Evolutionary conservation across 2,329 filamentous ascomycete species (phyloP).

Genomic region (Paecilomyces variotii): DNA sequence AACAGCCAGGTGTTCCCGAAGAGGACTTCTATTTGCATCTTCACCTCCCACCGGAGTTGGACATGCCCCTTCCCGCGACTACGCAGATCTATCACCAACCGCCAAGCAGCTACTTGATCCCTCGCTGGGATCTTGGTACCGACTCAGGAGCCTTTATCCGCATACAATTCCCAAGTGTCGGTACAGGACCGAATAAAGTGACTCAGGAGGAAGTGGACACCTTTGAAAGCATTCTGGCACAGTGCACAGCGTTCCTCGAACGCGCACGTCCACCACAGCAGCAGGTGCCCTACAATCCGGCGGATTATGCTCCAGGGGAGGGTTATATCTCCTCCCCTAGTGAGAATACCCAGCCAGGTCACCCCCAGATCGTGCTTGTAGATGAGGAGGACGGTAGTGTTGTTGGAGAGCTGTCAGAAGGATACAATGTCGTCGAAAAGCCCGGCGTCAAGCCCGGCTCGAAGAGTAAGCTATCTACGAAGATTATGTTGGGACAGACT

Average conservation of each 20-base stretch:
- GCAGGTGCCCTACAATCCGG: slow-evolving; percentile 63
- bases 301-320: slow-evolving; percentile 69
- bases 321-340: slow-evolving; percentile 52
- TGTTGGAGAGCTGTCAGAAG: slow-evolving; percentile 80
- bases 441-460: slow-evolving; percentile 71
- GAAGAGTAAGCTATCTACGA: slow-evolving; percentile 59
- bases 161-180: slow-evolving; percentile 76
- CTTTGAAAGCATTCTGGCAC: slow-evolving; percentile 95
- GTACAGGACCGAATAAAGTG: slow-evolving; percentile 54
- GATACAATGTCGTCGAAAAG: slow-evolving; percentile 72
- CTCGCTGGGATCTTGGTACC: slow-evolving; percentile 85
- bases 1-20: slow-evolving; percentile 51
- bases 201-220: slow-evolving; percentile 90
- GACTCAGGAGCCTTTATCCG: slow-evolving; percentile 85
- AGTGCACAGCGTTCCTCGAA: slow-evolving; percentile 93
- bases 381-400: slow-evolving; percentile 96
- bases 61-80: slow-evolving; percentile 85
- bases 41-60: slow-evolving; percentile 87
- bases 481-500: not conserved
- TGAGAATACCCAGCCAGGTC: slow-evolving; percentile 24
- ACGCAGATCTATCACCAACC: slow-evolving; percentile 97
- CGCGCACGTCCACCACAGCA: slow-evolving; percentile 57
- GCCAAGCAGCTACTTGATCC: slow-evolving; percentile 85
- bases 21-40: slow-evolving; percentile 97
- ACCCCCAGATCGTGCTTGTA: slow-evolving; percentile 80